Evolutionary conservation across 225 moss, liverwort and hornwort genomes (phyloP).

Genomic region (Polytrichum commune): DNA sequence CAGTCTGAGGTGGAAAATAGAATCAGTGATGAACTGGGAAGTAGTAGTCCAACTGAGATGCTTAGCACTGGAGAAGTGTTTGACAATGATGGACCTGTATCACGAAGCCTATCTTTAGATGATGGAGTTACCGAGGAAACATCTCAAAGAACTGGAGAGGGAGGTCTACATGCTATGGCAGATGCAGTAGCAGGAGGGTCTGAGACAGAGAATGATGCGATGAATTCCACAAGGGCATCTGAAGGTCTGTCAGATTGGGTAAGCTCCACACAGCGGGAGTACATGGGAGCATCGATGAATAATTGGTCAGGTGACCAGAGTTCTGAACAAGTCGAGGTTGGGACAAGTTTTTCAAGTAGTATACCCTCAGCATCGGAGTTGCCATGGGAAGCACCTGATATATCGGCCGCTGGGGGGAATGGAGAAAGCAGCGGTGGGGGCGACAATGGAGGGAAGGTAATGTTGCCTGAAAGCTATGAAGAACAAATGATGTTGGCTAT

Average conservation of each 20-base stretch:
- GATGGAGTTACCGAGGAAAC: background rate
- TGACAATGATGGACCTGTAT: background rate
- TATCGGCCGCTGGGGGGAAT: conserved; percentile 9
- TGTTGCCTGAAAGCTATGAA: conserved; percentile 56
- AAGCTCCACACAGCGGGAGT: conserved; percentile 52
- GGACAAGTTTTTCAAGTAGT: conserved; percentile 62
- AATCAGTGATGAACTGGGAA: conserved; percentile 3
- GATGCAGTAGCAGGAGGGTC: conserved; percentile 10
- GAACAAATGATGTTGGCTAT: conserved; percentile 62
- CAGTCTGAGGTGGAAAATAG: conserved; percentile 14
- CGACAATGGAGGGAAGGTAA: conserved; percentile 23
- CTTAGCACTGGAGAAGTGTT: background rate
- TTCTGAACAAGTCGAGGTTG: conserved; percentile 60
- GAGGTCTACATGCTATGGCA: background rate
- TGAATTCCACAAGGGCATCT: conserved; percentile 38
- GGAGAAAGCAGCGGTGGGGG: conserved; percentile 33
- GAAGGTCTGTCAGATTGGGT: conserved; percentile 61
- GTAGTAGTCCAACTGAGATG: background rate
- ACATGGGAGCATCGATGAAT: conserved; percentile 24
- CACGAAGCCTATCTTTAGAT: background rate
- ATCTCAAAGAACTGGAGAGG: conserved; percentile 2
- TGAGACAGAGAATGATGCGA: conserved; percentile 35
- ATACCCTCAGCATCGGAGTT: conserved; percentile 63
- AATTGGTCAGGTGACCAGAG: conserved; percentile 49
- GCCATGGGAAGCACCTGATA: conserved; percentile 53